Conservation (phyloP, 352 stramenopile species). For the Phytophthora multivora region DNA sequence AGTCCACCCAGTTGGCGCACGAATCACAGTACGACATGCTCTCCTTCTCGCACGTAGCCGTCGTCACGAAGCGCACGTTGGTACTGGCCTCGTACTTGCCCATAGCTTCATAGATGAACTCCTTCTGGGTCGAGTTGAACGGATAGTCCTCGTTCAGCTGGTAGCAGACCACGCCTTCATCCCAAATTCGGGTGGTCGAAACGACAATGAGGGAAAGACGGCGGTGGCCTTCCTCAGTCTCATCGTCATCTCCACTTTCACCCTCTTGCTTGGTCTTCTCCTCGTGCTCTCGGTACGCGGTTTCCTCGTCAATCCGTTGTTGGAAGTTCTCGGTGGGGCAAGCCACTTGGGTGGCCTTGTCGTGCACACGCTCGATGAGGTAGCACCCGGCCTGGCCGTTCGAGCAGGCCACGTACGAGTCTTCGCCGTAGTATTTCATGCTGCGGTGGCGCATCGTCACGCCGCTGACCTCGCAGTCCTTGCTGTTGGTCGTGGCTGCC, state of each 20-base stretch:
- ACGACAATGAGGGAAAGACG: constrained; percentile 72
- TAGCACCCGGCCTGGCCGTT: constrained; percentile 65
- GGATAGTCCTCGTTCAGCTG: constrained; percentile 66
- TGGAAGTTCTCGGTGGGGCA: constrained; percentile 52
- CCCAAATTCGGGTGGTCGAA: constrained; percentile 65
- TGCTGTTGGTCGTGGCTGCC: constrained; percentile 14
- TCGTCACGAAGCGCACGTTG: constrained; percentile 76
- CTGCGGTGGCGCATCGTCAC: constrained; percentile 60
- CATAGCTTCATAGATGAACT: constrained; percentile 75
- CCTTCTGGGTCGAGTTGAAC: constrained; percentile 58
- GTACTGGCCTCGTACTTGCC: constrained; percentile 62
- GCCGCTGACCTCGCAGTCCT: constrained; percentile 63
- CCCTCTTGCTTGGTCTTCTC: constrained; percentile 19
- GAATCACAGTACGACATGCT: constrained; percentile 59
- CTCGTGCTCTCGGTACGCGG: constrained; percentile 27
- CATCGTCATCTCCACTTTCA: constrained; percentile 7
- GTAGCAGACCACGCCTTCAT: constrained; percentile 77
- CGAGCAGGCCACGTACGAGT: constrained; percentile 78
- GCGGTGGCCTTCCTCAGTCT: constrained; percentile 38
- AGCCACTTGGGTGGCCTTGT: constrained; percentile 62
- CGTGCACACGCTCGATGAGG: constrained; percentile 64
- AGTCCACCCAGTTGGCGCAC: constrained; percentile 77
- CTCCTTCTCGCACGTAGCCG: constrained; percentile 52
- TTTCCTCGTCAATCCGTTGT: constrained; percentile 43
- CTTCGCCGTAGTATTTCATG: constrained; percentile 74